A percentile compares a stretch with the other conserved stretches of the same genome.
Evolutionary conservation across 2,329 filamentous ascomycete genomes (phyloP).

Genomic region (Clarireedia monteithiana): DNA sequence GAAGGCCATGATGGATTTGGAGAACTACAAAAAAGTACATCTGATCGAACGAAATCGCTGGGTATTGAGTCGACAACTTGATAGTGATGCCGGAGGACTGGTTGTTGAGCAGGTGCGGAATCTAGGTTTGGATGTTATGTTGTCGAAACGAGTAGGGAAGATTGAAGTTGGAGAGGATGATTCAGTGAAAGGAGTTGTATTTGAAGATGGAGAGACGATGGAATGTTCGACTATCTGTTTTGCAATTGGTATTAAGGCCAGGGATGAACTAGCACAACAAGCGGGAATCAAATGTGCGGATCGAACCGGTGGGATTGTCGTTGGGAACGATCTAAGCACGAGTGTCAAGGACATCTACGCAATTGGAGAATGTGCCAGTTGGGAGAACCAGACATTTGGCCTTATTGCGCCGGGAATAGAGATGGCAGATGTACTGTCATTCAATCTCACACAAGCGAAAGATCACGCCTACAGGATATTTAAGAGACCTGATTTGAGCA

Average conservation of each 20-base stretch:
- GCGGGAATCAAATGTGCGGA: constrained; percentile 67
- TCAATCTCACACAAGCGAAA: constrained; percentile 81
- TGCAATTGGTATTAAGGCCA: constrained; percentile 75
- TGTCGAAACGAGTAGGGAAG: constrained; percentile 65
- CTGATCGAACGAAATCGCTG: constrained; percentile 77
- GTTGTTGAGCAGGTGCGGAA: constrained; percentile 73
- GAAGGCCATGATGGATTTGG: constrained; percentile 83
- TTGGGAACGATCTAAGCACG: constrained; percentile 53
- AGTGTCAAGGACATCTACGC: constrained; percentile 70
- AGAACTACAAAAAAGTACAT: constrained; percentile 65
- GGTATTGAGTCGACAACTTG: constrained; percentile 76
- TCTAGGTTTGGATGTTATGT: constrained; percentile 73
- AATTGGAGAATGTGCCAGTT: constrained; percentile 86
- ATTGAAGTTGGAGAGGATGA: constrained; percentile 63
- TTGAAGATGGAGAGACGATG: constrained; percentile 74
- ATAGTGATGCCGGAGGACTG: constrained; percentile 71
- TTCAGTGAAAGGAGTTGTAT: constrained; percentile 63
- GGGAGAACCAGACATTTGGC: constrained; percentile 79
- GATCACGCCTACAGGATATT: constrained; percentile 62
- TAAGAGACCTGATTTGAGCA: constrained; percentile 80
- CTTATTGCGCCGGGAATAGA: constrained; percentile 85
- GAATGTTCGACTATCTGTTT: constrained; percentile 80
- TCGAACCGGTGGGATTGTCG: constrained; percentile 66
- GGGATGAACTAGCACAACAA: constrained; percentile 66
- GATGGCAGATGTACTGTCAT: constrained; percentile 86